These are phyloP conservation scores for Saksenaea vasiformis DNA, from an alignment of 371 early-diverging fungal genomes.

Conservation along the genomic window DNA sequence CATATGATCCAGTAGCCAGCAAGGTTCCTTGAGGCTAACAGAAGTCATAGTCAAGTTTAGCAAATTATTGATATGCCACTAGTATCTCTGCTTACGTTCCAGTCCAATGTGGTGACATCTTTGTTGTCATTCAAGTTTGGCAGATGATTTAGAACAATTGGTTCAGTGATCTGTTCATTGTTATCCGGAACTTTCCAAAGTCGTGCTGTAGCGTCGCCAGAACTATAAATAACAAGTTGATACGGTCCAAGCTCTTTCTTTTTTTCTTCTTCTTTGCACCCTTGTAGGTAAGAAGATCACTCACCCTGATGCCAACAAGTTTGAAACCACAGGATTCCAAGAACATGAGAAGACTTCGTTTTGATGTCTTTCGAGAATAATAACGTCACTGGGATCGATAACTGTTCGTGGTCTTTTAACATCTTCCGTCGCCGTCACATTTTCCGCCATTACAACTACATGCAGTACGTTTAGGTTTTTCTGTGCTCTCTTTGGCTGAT, in stretches of 20 bases:
- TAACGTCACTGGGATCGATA: slow-evolving; percentile 34
- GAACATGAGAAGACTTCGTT: slow-evolving; percentile 80
- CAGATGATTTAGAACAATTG: slow-evolving; percentile 62
- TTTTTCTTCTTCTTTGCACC: neutral
- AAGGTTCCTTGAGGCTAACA: slow-evolving; percentile 74
- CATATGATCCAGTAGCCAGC: slow-evolving; percentile 91
- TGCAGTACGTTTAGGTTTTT: neutral
- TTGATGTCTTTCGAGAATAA: slow-evolving; percentile 67
- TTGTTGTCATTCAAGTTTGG: slow-evolving; percentile 55
- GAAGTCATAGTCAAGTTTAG: neutral
- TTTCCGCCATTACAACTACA: slow-evolving; percentile 2
- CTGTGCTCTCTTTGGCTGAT: neutral
- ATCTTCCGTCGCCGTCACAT: slow-evolving; percentile 2
- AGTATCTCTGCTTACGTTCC: slow-evolving; percentile 77
- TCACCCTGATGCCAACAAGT: slow-evolving; percentile 85
- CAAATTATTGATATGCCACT: neutral
- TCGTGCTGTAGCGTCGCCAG: slow-evolving; percentile 86
- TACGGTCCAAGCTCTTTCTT: neutral
- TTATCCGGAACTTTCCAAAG: slow-evolving; percentile 74
- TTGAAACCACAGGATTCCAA: slow-evolving; percentile 79
- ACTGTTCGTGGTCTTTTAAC: slow-evolving; percentile 12
- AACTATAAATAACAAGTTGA: slow-evolving; percentile 37
- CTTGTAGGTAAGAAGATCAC: slow-evolving; percentile 1
- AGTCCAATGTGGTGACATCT: slow-evolving; percentile 86
- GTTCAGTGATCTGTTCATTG: slow-evolving; percentile 31